Conservation (phyloP, 2,329 filamentous ascomycete species). For the Xylariaceae sp. region DNA sequence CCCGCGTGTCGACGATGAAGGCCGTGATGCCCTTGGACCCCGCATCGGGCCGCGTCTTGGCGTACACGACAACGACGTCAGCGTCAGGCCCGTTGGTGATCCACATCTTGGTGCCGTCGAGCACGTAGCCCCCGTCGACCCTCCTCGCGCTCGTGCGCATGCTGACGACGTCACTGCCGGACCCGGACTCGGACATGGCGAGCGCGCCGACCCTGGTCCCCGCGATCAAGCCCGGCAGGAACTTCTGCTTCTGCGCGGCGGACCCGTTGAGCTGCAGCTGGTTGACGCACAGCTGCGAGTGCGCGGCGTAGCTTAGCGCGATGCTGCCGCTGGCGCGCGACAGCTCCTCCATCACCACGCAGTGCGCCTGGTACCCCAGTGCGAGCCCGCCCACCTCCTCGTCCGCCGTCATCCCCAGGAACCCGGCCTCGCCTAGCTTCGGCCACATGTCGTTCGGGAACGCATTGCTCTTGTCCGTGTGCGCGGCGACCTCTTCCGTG, state of each 20-base stretch:
- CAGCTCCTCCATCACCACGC: conserved; percentile 93
- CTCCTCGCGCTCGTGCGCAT: conserved; percentile 87
- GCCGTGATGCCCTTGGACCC: conserved; percentile 92
- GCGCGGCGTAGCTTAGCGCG: conserved; percentile 90
- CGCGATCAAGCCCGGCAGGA: conserved; percentile 79
- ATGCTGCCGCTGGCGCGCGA: conserved; percentile 84
- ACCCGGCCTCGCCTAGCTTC: conserved; percentile 89
- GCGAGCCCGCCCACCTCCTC: conserved; percentile 88
- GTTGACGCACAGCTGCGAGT: conserved; percentile 96
- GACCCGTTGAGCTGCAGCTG: conserved; percentile 91
- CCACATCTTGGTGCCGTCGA: conserved; percentile 98
- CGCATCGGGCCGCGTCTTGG: conserved; percentile 83
- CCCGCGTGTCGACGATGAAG: conserved; percentile 83
- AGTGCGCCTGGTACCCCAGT: conserved; percentile 97
- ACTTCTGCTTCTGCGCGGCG: conserved; percentile 77
- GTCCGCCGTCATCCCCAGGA: conserved; percentile 91
- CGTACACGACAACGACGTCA: conserved; percentile 93
- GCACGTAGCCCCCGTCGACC: conserved; percentile 81
- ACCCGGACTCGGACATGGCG: conserved; percentile 92
- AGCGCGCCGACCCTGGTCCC: conserved; percentile 84
- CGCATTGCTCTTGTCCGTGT: conserved; percentile 83
- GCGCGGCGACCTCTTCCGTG: conserved; percentile 77
- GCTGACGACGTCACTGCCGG: conserved; percentile 91
- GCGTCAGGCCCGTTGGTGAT: conserved; percentile 98
- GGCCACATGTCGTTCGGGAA: conserved; percentile 93